A percentile compares a stretch with the other conserved stretches of the same genome.
phyloP scores from a whole-genome alignment of 805 yeast genomes.

The Candida dajiaensis region DNA sequence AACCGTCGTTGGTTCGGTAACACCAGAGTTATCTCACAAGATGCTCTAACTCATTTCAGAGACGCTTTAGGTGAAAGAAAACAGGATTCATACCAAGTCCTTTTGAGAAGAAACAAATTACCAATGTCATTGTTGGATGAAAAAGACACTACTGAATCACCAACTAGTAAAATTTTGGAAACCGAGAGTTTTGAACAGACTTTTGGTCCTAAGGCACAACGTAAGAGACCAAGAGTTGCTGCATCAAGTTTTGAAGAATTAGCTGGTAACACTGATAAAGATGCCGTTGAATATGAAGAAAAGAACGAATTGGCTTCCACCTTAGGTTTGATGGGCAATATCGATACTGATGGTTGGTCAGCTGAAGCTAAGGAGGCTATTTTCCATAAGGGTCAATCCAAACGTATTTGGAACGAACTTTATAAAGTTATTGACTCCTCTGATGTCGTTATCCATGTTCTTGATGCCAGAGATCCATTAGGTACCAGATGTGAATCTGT shows the following conservation, averaged over 20 bases:
- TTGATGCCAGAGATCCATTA: conserved; percentile 95
- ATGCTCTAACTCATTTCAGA: conserved; percentile 89
- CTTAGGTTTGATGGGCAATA: conserved; percentile 70
- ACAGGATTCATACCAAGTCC: conserved; percentile 78
- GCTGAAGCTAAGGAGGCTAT: conserved; percentile 93
- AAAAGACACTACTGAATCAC: conserved; percentile 68
- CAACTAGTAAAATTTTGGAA: conserved; percentile 75
- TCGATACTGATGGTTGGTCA: conserved; percentile 71
- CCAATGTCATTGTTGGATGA: conserved; percentile 96
- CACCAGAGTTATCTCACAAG: conserved; percentile 95
- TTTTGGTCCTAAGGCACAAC: conserved; percentile 92
- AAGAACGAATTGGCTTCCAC: conserved; percentile 71
- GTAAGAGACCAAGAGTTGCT: conserved; percentile 82
- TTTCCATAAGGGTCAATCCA: conserved; percentile 95
- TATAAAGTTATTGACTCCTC: conserved; percentile 97
- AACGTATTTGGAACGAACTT: conserved; percentile 97
- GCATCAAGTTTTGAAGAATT: conserved; percentile 77
- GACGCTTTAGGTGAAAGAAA: conserved; percentile 87
- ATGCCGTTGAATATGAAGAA: conserved; percentile 58
- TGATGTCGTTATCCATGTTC: conserved; percentile 88
- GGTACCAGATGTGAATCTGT: conserved; percentile 94
- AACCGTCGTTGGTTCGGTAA: conserved; percentile 97
- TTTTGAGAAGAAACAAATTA: conserved; percentile 80
- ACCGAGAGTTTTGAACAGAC: conserved; percentile 78
- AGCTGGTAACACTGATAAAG: conserved; percentile 51